A percentile compares a stretch with the other conserved stretches of the same genome.
Evolutionary conservation across 257 asterid genomes (phyloP).

Genomic region (Cynanchum wilfordii): DNA sequence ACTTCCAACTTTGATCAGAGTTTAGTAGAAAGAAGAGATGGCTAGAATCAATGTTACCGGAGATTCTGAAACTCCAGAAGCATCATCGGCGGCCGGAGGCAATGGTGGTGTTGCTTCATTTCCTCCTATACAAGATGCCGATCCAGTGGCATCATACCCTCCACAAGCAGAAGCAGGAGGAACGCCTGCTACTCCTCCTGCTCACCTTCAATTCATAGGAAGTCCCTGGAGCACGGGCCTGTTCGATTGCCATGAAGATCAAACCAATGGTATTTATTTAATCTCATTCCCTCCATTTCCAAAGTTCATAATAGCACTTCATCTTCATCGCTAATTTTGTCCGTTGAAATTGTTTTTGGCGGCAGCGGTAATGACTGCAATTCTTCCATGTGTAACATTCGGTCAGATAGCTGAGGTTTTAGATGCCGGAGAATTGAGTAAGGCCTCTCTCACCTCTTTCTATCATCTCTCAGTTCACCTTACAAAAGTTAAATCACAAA

Average conservation of each 20-base stretch:
- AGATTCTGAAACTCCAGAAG: conserved; percentile 5
- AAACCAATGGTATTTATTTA: conserved; percentile 18
- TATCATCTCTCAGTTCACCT: neutral
- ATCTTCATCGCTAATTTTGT: no score
- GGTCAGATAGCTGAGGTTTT: conserved; percentile 50
- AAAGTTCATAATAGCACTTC: neutral
- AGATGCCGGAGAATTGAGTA: conserved; percentile 39
- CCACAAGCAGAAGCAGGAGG: conserved; percentile 5
- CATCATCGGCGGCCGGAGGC: neutral
- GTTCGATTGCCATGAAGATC: conserved; percentile 31
- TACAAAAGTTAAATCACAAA: neutral
- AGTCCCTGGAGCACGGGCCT: conserved; percentile 30
- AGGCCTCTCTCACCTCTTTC: neutral
- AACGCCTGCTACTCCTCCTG: neutral
- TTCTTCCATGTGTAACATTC: conserved; percentile 48
- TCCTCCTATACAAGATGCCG: conserved; percentile 10
- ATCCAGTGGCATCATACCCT: neutral
- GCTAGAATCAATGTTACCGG: conserved; percentile 16
- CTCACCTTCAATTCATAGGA: conserved; percentile 13
- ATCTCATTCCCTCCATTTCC: neutral
- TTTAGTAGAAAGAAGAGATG: conserved; percentile 8
- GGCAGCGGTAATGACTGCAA: conserved; percentile 41
- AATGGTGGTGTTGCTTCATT: neutral
- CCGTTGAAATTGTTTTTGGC: neutral
- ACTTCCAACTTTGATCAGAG: neutral